Percentiles rank a stretch among this genome's conserved stretches.
These are phyloP conservation scores for Clitopilus passeckerianus DNA, from an alignment of 768 basidiomycete genomes.

Conservation along the genomic window DNA sequence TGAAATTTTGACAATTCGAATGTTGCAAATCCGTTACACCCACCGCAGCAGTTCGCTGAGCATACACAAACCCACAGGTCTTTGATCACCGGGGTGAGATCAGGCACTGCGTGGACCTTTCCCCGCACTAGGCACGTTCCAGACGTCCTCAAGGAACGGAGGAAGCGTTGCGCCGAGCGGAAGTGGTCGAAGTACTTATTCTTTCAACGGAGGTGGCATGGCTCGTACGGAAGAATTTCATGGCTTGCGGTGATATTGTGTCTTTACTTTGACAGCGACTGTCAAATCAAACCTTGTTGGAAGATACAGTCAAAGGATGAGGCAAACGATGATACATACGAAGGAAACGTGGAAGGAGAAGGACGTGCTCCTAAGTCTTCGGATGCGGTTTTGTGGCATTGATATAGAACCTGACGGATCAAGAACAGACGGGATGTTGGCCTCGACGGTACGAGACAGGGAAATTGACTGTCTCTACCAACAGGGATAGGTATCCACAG, in stretches of 20 bases:
- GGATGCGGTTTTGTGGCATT: background rate
- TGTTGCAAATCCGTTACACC: background rate
- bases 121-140: background rate
- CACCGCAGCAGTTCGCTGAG: background rate
- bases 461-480: background rate
- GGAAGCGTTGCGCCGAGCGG: background rate
- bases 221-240: background rate
- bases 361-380: background rate
- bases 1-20: background rate
- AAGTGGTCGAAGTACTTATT: background rate
- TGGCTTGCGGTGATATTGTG: background rate
- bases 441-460: background rate
- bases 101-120: background rate
- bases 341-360: background rate
- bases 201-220: background rate
- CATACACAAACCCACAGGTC: background rate
- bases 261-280: background rate
- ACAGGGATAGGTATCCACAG: background rate
- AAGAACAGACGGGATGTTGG: background rate
- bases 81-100: background rate
- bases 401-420: background rate
- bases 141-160: background rate
- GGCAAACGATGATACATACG: too few relatives aligned
- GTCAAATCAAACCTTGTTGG: too few relatives aligned
- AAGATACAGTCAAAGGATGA: too few relatives aligned